These are phyloP conservation scores for Fraxinus americana DNA, from an alignment of 257 asterid species.

Conservation along the genomic window DNA sequence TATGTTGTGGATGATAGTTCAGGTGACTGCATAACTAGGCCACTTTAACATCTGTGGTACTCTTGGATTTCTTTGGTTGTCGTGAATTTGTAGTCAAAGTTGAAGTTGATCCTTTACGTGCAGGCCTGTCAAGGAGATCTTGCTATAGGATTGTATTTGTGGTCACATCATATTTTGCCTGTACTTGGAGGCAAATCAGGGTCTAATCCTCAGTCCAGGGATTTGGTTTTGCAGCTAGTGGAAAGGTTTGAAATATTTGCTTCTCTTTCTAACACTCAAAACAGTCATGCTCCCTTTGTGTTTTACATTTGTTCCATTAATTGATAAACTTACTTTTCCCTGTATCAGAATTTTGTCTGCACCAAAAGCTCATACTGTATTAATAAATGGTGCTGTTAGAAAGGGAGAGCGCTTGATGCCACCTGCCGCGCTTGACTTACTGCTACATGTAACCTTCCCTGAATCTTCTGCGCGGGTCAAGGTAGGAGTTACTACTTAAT, in stretches of 20 bases:
- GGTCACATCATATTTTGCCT: slow-evolving; percentile 77
- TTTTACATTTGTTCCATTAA: not conserved
- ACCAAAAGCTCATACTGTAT: slow-evolving; percentile 73
- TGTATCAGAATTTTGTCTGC: slow-evolving; percentile 59
- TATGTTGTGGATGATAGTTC: slow-evolving; percentile 69
- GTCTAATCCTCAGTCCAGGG: slow-evolving; percentile 74
- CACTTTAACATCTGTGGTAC: slow-evolving; percentile 3
- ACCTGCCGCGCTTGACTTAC: slow-evolving; percentile 66
- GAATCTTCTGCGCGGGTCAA: slow-evolving; percentile 67
- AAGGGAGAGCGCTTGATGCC: slow-evolving; percentile 80
- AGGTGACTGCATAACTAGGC: slow-evolving; percentile 43
- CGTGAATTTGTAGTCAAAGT: slow-evolving; percentile 20
- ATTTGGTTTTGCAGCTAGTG: slow-evolving; percentile 74
- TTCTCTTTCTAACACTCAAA: slow-evolving; percentile 8
- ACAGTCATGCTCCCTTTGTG: not conserved
- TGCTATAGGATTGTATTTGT: slow-evolving; percentile 70
- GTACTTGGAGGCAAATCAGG: slow-evolving; percentile 70
- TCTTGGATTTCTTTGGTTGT: slow-evolving; percentile 14
- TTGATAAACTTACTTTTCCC: slow-evolving; percentile 4
- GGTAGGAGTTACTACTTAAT: slow-evolving; percentile 31
- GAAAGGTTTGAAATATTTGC: slow-evolving; percentile 57
- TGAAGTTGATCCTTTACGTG: slow-evolving; percentile 23
- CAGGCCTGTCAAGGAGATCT: slow-evolving; percentile 83
- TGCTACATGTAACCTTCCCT: slow-evolving; percentile 68
- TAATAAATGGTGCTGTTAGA: slow-evolving; percentile 68